Evolutionary conservation across 1,139 yeast species (phyloP), one percentile per base, ranked within the genome.

Genomic region (Pichia sp.): DNA sequence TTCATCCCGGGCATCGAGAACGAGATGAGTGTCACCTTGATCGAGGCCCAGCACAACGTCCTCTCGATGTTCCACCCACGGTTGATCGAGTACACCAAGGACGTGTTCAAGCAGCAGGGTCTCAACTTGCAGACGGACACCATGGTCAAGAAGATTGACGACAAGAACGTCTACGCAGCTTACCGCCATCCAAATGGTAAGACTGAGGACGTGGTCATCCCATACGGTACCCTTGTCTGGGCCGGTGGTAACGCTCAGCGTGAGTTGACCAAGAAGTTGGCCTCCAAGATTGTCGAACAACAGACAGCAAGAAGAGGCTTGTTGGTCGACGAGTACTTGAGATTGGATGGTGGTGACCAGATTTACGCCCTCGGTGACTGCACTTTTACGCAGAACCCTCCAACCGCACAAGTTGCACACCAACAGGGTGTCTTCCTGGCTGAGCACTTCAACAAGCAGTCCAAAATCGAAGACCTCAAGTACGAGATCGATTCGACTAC

Each of bases 381-480:
- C 71, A 80, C 85, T 26, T 81, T 81, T 67, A 80, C 85, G 54
- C 77, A 78, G 63, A 79, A 70, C 61, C 81, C 85, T 42, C 85
- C 85, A 54, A 81, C 85, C 58, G 85, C 85, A 45, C 85, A 81
- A 70, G 85, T 80, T 60, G 85, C 85, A 45, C 80, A 79, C 75
- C 85, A 81, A 70, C 80, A 80, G 68, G 85, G 85, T 65, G 69
- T 70, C 53, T 81, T 67, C 67, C 75, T 81, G 66, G 84, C 82
- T 54, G 67, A 68, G 32, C 77, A 77, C 62, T 80, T 81, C 67
- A 74, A 72, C 66, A 76, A 70, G 61, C 70, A 79, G 60, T 74
- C 80, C 61, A 80, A 79, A 61, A 70, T 80, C 56, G 84, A 80
- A 52, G 69, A 73, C 64, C 61, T 77, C 55, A 70, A 79, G 63